Conservation (phyloP, 169 alveolate genomes). For the Plasmodium knowlesi region DNA sequence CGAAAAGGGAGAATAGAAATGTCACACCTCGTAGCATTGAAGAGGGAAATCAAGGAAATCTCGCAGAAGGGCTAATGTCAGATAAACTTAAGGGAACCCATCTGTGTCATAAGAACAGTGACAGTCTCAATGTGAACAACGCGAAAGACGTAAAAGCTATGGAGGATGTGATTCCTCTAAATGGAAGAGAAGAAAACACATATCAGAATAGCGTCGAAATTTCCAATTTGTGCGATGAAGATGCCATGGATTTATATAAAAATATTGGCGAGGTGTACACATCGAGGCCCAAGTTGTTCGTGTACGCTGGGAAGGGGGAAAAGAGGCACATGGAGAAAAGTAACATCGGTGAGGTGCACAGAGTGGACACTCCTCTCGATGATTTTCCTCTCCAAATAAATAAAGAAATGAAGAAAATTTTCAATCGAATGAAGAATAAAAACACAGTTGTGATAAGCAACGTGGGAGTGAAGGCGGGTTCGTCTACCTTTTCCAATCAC, state of each 20-base stretch:
- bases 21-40: neutral
- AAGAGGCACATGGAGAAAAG: neutral
- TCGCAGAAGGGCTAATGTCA: neutral
- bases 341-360: neutral
- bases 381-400: constrained; percentile 20
- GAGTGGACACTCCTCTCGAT: neutral
- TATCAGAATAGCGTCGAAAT: neutral
- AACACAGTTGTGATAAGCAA: constrained; percentile 57
- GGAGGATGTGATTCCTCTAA: neutral
- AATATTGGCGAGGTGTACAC: constrained; percentile 23
- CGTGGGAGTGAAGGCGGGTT: constrained; percentile 34
- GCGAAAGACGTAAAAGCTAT: neutral
- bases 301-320: neutral
- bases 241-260: constrained; percentile 27
- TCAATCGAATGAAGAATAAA: constrained; percentile 21
- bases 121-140: no score
- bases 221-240: constrained; percentile 27
- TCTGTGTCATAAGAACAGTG: neutral
- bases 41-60: neutral
- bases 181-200: neutral
- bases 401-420: constrained; percentile 38
- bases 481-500: constrained; percentile 45
- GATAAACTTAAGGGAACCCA: neutral
- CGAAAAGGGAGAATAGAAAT: neutral
- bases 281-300: constrained; percentile 7